A percentile compares a stretch with the other conserved stretches of the same genome.
Conservation (phyloP, 352 stramenopile species). For the Pythium dissimile region DNA sequence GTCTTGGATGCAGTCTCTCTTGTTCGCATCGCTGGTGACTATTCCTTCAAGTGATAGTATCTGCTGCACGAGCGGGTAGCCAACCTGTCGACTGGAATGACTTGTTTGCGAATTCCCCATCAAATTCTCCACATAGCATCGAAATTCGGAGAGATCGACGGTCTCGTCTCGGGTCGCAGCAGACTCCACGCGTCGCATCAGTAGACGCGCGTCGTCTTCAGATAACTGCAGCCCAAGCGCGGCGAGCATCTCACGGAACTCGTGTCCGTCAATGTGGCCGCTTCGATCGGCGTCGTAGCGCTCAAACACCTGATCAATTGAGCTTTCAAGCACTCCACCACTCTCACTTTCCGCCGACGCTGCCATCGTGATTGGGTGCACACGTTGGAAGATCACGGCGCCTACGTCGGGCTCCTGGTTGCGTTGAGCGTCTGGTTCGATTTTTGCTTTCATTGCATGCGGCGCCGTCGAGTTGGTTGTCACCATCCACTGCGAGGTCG, state of each 20-base stretch:
- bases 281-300: conserved; percentile 50
- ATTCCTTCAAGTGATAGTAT: background rate
- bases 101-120: background rate
- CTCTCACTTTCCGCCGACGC: conserved; percentile 15
- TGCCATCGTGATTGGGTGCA: conserved; percentile 32
- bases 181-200: conserved; percentile 48
- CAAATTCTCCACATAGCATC: conserved; percentile 21
- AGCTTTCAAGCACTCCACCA: conserved; percentile 9
- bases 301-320: conserved; percentile 45
- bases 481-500: conserved; percentile 30
- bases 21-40: background rate
- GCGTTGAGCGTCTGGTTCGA: conserved; percentile 2
- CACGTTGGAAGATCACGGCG: conserved; percentile 43
- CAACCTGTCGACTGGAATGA: background rate
- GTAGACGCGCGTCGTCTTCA: conserved; percentile 28
- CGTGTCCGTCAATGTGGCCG: conserved; percentile 49
- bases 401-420: conserved; percentile 11
- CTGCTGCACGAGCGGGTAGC: background rate
- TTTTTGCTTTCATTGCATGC: conserved; percentile 5
- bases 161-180: conserved; percentile 10
- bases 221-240: conserved; percentile 44
- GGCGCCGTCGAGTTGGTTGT: conserved; percentile 30
- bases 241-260: conserved; percentile 44
- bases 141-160: conserved; percentile 28
- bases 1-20: conserved; percentile 12